Base-by-base conservation (phyloP, 306 rosid genomes). In the Castanospermum australe region DNA sequence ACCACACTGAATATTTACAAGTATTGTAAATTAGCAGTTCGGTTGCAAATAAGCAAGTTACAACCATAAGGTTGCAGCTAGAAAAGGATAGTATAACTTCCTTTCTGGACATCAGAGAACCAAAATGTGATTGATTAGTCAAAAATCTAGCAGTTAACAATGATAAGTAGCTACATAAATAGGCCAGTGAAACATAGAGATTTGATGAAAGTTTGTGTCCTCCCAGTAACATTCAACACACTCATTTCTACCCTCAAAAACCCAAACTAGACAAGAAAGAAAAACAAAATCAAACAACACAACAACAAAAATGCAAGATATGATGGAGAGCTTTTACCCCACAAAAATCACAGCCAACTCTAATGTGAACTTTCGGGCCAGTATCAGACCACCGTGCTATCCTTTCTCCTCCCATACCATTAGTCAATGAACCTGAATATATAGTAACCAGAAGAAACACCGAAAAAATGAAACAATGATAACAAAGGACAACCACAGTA, bases 341-440 rank as follows among this genome's bases (percentile, higher is more conserved):
- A 28, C 98, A 94, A 84, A 69, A 86, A 84, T 94, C 98, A 62
- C 98, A 92, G 33, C 98, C 97, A 87, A 9, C 82, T 52, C 17
- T 51, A 6, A 0, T 0, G 70, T 94, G 98, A 80, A 82, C 78
- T 9, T 56, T 57, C 63, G 65, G 72, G 15, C 18, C 59, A 64
- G 56, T 76, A 57, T 60, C 82, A 51, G 79, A 42, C 72, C 50
- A 66, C 41, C 21, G 36, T 20, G 69, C 54, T 28, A 30, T 32
- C 41, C 25, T 84, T 50, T 76, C 76, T 75, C 71, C 87, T 41
- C 57, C 28, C 36, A 47, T 15, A 56, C 59, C 65, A 55, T 35
- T 55, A 20, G 51, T 79, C 47, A 38, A 12, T n/a, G 84, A 82
- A 94, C 88, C 98, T 92, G 87, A 67, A 35, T 56, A 83, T 55